Evolutionary conservation across 805 yeast genomes (phyloP).

Genomic region (Debaryomyces maramus): DNA sequence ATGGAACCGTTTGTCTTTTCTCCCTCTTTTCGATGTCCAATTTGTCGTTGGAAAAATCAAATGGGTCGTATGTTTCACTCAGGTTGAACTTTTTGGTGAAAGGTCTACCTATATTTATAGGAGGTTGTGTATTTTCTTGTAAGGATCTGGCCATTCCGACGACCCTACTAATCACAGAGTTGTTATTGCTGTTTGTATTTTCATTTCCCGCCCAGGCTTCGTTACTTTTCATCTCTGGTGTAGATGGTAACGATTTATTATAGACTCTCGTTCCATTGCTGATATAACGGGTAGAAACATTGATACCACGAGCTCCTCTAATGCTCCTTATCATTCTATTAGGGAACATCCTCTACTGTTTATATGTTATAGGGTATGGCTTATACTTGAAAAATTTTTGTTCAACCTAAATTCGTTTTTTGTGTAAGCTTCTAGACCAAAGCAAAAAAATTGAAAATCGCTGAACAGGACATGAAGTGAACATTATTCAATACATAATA

Average conservation of each 20-base stretch:
- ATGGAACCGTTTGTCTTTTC: conserved; percentile 20
- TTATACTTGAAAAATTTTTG: background rate
- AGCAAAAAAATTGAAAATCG: background rate
- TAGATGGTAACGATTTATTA: conserved; percentile 20
- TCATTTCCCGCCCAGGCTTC: conserved; percentile 28
- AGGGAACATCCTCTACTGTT: background rate
- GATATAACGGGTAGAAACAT: background rate
- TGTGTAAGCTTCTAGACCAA: conserved; percentile 1
- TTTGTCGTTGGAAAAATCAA: conserved; percentile 69
- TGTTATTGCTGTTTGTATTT: conserved; percentile 12
- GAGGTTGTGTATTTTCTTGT: conserved; percentile 32
- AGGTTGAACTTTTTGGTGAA: conserved; percentile 49
- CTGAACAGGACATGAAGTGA: background rate
- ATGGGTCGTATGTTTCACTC: conserved; percentile 71
- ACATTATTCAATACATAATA: background rate
- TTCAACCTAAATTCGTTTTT: background rate
- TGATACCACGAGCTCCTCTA: background rate
- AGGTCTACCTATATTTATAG: conserved; percentile 28
- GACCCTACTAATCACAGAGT: conserved; percentile 29
- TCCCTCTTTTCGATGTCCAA: conserved; percentile 48
- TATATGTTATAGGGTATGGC: background rate
- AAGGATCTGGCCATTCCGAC: conserved; percentile 36
- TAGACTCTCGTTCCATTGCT: conserved; percentile 7
- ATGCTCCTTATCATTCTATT: conserved; percentile 1
- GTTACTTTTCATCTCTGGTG: conserved; percentile 31